phyloP scores from a whole-genome alignment of 2,329 filamentous ascomycete genomes.

The Fusarium clavum region DNA sequence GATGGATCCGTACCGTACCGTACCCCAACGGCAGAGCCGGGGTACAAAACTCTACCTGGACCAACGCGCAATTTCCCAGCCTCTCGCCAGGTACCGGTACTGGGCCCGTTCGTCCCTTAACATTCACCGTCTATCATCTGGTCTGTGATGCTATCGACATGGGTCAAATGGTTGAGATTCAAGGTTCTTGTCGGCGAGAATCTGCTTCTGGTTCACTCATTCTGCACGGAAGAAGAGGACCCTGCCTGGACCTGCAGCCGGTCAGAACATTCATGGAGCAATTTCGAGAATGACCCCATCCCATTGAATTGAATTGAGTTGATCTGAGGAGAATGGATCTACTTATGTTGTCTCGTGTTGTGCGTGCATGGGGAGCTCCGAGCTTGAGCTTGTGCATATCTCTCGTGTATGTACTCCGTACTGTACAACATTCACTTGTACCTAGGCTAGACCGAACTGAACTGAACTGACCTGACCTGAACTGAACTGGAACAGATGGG shows the following conservation, averaged over 20 bases:
- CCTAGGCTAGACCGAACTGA: neutral
- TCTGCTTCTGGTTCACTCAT: constrained; percentile 21
- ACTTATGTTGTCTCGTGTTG: constrained; percentile 12
- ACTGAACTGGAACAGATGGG: neutral
- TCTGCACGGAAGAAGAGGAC: constrained; percentile 7
- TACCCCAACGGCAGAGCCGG: constrained; percentile 36
- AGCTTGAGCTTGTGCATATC: constrained; percentile 6
- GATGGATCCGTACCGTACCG: neutral
- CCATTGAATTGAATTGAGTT: neutral
- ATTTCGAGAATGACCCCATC: constrained; percentile 22
- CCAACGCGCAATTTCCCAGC: constrained; percentile 42
- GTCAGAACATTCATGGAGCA: constrained; percentile 20
- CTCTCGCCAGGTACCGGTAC: constrained; percentile 35
- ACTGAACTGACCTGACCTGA: neutral
- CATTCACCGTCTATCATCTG: constrained; percentile 25
- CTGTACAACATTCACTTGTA: neutral
- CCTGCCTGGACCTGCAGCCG: constrained; percentile 22
- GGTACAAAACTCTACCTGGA: constrained; percentile 41
- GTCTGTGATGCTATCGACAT: constrained; percentile 36
- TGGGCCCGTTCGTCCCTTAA: constrained; percentile 15
- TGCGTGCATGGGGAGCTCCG: constrained; percentile 17
- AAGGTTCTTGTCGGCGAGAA: constrained; percentile 34
- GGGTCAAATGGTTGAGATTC: constrained; percentile 34
- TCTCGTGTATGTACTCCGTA: constrained; percentile 2
- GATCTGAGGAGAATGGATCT: constrained; percentile 25